These are phyloP conservation scores for Tetrapisispora nanseiensis DNA, from an alignment of 805 yeast species.

Conservation along the genomic window DNA sequence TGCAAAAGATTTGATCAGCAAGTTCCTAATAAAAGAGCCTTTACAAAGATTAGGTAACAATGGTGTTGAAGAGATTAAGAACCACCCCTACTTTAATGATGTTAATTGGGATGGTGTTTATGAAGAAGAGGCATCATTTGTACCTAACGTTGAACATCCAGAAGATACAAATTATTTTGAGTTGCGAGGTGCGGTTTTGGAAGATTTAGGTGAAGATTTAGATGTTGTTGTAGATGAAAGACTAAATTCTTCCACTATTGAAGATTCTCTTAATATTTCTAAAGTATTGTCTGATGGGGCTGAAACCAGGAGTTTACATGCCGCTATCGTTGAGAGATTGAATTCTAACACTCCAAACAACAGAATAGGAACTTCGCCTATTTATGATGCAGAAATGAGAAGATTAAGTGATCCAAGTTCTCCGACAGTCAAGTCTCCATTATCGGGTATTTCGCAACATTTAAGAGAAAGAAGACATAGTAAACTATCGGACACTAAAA, in stretches of 20 bases:
- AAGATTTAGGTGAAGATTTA: conserved; percentile 25
- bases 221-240: conserved; percentile 4
- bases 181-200: conserved; percentile 71
- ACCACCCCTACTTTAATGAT: conserved; percentile 66
- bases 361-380: conserved; percentile 24
- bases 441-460: conserved; percentile 44
- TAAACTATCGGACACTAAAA: conserved; percentile 55
- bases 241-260: conserved; percentile 2
- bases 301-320: not conserved
- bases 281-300: not conserved
- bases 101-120: conserved; percentile 70
- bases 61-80: conserved; percentile 70
- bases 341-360: not conserved
- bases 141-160: conserved; percentile 70
- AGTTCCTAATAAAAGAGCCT: conserved; percentile 56
- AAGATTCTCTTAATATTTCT: not conserved
- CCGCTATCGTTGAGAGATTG: not conserved
- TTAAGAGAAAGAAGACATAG: conserved; percentile 65
- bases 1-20: conserved; percentile 66
- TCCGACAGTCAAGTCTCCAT: conserved; percentile 31
- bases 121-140: conserved; percentile 66
- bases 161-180: conserved; percentile 90
- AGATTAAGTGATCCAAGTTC: conserved; percentile 27
- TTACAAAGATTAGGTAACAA: conserved; percentile 59
- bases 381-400: conserved; percentile 19